Conservation (phyloP, 2,329 filamentous ascomycete genomes). For the Ophiostoma ips region DNA sequence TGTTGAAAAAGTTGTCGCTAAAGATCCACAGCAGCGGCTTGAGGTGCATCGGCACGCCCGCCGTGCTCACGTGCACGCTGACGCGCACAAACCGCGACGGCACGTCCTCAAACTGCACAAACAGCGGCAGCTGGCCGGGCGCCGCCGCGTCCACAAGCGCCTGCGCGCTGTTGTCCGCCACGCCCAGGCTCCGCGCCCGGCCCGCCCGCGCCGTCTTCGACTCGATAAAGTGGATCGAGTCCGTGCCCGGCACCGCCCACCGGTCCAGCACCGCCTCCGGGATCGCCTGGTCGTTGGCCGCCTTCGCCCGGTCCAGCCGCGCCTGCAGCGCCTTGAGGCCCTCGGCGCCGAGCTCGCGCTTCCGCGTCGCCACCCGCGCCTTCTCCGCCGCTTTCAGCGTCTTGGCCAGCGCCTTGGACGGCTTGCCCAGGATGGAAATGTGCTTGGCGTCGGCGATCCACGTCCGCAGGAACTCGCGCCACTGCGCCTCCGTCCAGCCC, state of each 20-base stretch:
- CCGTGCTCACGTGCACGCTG: conserved; percentile 66
- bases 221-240: conserved; percentile 90
- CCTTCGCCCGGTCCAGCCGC: conserved; percentile 69
- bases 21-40: conserved; percentile 78
- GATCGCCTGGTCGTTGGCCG: conserved; percentile 77
- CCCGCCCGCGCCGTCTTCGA: conserved; percentile 76
- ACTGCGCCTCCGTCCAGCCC: conserved; percentile 69
- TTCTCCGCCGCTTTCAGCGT: conserved; percentile 74
- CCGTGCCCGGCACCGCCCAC: conserved; percentile 70
- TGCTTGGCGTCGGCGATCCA: conserved; percentile 81
- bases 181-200: conserved; percentile 56
- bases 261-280: conserved; percentile 66
- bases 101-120: conserved; percentile 94
- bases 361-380: conserved; percentile 63
- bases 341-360: conserved; percentile 64
- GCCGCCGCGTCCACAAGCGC: conserved; percentile 57
- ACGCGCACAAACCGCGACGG: conserved; percentile 86
- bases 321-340: conserved; percentile 63
- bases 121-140: conserved; percentile 41
- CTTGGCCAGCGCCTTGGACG: conserved; percentile 64
- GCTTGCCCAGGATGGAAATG: conserved; percentile 76
- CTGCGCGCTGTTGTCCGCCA: conserved; percentile 56
- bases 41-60: conserved; percentile 61
- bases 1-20: conserved; percentile 86
- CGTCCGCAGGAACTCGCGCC: conserved; percentile 66